Conservation (phyloP, 2,329 filamentous ascomycete genomes). For the Fusarium heterosporum region DNA sequence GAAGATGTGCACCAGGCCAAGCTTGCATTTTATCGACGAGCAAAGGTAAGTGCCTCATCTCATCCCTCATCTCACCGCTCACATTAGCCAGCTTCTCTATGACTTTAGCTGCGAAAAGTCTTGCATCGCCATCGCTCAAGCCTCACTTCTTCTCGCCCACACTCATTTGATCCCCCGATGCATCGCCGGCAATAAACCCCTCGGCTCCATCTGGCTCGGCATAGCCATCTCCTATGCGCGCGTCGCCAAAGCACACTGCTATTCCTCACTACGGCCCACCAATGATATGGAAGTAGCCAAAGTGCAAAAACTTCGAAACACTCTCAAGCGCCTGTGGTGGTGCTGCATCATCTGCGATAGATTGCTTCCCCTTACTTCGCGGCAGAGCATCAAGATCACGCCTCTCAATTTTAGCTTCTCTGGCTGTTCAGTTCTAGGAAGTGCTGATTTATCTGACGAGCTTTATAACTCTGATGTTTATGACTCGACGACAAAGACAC, state of each 20-base stretch:
- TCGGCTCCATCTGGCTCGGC: slow-evolving; percentile 44
- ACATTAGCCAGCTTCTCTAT: slow-evolving; percentile 36
- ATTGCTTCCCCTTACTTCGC: slow-evolving; percentile 34
- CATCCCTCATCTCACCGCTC: rapidly evolving
- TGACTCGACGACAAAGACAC: slow-evolving; percentile 36
- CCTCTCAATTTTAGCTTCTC: slow-evolving; percentile 43
- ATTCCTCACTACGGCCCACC: slow-evolving; percentile 25
- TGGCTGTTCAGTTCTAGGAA: slow-evolving; percentile 17
- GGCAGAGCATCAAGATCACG: slow-evolving; percentile 45
- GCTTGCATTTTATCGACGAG: slow-evolving; percentile 40
- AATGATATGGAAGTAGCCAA: slow-evolving; percentile 21
- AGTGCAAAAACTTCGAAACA: slow-evolving; percentile 34
- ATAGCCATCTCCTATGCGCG: slow-evolving; percentile 45
- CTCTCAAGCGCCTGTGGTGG: slow-evolving; percentile 44
- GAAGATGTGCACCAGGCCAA: slow-evolving; percentile 43
- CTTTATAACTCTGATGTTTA: slow-evolving; percentile 42
- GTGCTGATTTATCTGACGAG: slow-evolving; percentile 40
- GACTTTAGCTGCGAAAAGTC: slow-evolving; percentile 45
- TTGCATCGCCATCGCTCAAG: slow-evolving; percentile 42
- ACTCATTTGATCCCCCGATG: slow-evolving; percentile 43
- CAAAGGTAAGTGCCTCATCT: slow-evolving; percentile 25
- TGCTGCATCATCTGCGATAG: slow-evolving; percentile 46
- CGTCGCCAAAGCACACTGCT: slow-evolving; percentile 43
- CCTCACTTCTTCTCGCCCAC: slow-evolving; percentile 41
- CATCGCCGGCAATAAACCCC: slow-evolving; percentile 42